These are phyloP conservation scores for Artemisia tridentata DNA, from an alignment of 129 eudicot species.

Conservation along the genomic window DNA sequence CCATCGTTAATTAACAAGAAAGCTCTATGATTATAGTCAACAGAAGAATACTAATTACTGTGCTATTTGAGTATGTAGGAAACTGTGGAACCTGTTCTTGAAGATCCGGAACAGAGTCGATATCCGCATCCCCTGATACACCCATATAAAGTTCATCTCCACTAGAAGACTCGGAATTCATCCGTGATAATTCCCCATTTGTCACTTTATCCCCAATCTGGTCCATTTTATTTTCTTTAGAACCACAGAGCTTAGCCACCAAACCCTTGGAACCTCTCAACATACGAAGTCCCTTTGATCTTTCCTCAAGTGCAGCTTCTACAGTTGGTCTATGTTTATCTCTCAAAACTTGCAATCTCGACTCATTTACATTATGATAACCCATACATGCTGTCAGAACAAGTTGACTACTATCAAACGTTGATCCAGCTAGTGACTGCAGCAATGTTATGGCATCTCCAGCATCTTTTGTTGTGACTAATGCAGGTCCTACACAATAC, in stretches of 20 bases:
- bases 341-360: conserved; percentile 64
- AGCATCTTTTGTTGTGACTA: conserved; percentile 96
- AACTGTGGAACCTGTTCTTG: conserved; percentile 73
- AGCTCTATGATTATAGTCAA: background rate
- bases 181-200: conserved; percentile 45
- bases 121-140: conserved; percentile 47
- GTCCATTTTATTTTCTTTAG: conserved; percentile 42
- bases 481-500: conserved; percentile 85
- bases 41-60: background rate
- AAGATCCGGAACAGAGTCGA: conserved; percentile 70
- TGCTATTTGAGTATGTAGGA: background rate
- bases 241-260: too few species aligned
- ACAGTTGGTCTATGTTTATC: conserved; percentile 87
- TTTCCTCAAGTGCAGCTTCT: conserved; percentile 69
- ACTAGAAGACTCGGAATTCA: conserved; percentile 44
- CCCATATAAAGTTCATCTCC: conserved; percentile 42
- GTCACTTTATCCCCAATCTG: conserved; percentile 33
- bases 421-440: conserved; percentile 93
- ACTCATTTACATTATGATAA: conserved; percentile 74
- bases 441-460: conserved; percentile 92
- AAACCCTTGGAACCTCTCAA: conserved; percentile 47
- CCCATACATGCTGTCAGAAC: conserved; percentile 99
- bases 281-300: conserved; percentile 59
- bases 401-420: conserved; percentile 99
- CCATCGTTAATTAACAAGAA: background rate